A percentile compares a stretch with the other conserved stretches of the same genome.
Evolutionary conservation across 1,139 yeast genomes (phyloP).

Genomic region (Lodderomyces margitis): DNA sequence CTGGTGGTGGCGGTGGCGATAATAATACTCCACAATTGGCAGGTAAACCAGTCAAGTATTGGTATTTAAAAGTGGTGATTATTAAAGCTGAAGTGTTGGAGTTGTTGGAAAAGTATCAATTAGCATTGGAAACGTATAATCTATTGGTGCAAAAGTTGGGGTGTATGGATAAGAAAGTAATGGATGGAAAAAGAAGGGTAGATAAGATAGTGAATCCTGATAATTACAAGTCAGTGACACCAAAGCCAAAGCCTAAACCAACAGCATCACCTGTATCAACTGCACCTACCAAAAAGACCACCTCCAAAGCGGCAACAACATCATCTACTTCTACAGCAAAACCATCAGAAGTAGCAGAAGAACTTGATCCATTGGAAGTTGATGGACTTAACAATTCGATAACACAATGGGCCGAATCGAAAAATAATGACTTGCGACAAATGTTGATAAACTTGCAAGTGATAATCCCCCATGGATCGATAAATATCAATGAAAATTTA

Average conservation of each 20-base stretch:
- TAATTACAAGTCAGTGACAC: slow-evolving; percentile 16
- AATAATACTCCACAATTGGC: slow-evolving; percentile 25
- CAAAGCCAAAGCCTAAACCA: slow-evolving; percentile 17
- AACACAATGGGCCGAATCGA: slow-evolving; percentile 63
- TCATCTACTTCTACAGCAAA: neutral
- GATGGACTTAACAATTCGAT: slow-evolving; percentile 15
- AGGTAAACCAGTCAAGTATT: slow-evolving; percentile 59
- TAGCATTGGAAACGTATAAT: slow-evolving; percentile 62
- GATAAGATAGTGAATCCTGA: slow-evolving; percentile 59
- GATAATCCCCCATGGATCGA: slow-evolving; percentile 58
- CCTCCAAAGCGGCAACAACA: slow-evolving; percentile 17
- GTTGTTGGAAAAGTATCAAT: slow-evolving; percentile 64
- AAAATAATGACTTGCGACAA: slow-evolving; percentile 76
- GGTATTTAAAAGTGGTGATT: slow-evolving; percentile 69
- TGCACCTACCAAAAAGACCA: slow-evolving; percentile 9
- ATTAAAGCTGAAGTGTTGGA: slow-evolving; percentile 85
- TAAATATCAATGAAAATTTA: slow-evolving; percentile 26
- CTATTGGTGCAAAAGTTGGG: slow-evolving; percentile 62
- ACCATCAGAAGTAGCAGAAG: slow-evolving; percentile 37
- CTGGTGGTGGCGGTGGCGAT: neutral
- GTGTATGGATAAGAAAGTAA: slow-evolving; percentile 55
- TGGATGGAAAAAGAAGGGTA: slow-evolving; percentile 86
- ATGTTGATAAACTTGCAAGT: slow-evolving; percentile 64
- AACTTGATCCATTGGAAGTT: slow-evolving; percentile 15
- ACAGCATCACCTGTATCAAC: slow-evolving; percentile 15